These are phyloP conservation scores for Penicillium turbatum DNA, from an alignment of 495 filamentous ascomycete species.

Conservation along the genomic window DNA sequence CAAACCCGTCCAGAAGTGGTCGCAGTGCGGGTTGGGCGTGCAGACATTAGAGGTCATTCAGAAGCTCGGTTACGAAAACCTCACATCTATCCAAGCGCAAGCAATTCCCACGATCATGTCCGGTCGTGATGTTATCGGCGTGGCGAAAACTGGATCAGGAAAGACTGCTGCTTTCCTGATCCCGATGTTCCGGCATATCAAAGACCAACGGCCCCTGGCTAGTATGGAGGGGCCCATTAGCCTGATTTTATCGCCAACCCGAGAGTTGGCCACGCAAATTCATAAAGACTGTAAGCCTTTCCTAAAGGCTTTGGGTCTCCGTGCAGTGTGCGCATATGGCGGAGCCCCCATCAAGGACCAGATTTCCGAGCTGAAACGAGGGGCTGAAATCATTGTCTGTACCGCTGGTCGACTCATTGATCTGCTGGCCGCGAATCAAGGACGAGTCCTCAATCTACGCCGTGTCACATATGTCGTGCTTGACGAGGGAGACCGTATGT, in stretches of 20 bases:
- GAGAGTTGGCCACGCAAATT: constrained; percentile 93
- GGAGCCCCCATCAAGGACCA: constrained; percentile 97
- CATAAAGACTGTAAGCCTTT: constrained; percentile 92
- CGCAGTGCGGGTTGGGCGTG: constrained; percentile 83
- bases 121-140: constrained; percentile 90
- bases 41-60: constrained; percentile 87
- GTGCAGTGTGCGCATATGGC: constrained; percentile 91
- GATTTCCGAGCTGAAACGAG: constrained; percentile 92
- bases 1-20: constrained; percentile 94
- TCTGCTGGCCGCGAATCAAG: constrained; percentile 85
- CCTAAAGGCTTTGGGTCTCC: constrained; percentile 81
- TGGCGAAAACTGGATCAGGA: constrained; percentile 98
- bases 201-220: constrained; percentile 81
- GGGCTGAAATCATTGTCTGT: constrained; percentile 90
- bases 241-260: constrained; percentile 89
- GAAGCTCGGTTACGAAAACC: constrained; percentile 76
- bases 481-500: constrained; percentile 98
- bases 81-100: constrained; percentile 92
- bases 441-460: constrained; percentile 84
- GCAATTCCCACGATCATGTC: constrained; percentile 95
- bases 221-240: constrained; percentile 82
- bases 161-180: constrained; percentile 95
- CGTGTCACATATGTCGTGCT: constrained; percentile 90
- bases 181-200: constrained; percentile 97
- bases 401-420: constrained; percentile 98